Percentiles rank a stretch among this genome's conserved stretches.
Conservation (phyloP, 116 monocot genomes). For the Dioscorea cayenensis region DNA sequence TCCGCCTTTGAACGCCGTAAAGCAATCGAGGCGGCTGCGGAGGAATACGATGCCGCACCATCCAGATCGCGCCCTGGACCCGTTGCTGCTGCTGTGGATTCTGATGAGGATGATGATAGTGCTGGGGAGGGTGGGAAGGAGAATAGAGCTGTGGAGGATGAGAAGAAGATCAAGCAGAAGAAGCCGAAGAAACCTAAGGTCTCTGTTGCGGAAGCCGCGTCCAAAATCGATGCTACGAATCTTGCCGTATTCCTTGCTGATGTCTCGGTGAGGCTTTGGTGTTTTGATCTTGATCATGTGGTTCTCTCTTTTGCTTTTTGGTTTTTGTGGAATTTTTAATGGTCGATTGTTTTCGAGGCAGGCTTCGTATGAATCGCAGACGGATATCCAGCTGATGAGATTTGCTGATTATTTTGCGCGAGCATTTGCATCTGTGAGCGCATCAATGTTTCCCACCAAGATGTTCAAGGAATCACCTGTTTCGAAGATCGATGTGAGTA, state of each 20-base stretch:
- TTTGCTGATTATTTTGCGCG: constrained; percentile 88
- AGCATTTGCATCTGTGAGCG: constrained; percentile 53
- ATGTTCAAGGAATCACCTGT: constrained; percentile 82
- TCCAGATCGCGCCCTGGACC: constrained; percentile 2
- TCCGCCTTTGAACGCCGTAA: constrained; percentile 61
- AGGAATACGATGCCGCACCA: constrained; percentile 8
- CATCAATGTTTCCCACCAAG: constrained; percentile 74
- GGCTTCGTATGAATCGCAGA: constrained; percentile 70
- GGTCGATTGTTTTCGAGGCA: constrained; percentile 6
- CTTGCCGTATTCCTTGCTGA: constrained; percentile 69
- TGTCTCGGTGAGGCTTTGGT: constrained; percentile 37
- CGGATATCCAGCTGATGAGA: constrained; percentile 90
- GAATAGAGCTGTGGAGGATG: constrained; percentile 19
- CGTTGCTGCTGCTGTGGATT: constrained; percentile 3
- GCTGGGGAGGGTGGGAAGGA: constrained; percentile 23
- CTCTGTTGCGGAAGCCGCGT: constrained; percentile 80
- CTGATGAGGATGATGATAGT: constrained; percentile 37
- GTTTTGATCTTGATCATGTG: not conserved
- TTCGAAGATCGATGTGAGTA: constrained; percentile 81
- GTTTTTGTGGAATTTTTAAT: constrained; percentile 1
- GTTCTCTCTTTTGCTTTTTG: not conserved
- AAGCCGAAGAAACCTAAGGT: constrained; percentile 93
- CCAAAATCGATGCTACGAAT: constrained; percentile 62
- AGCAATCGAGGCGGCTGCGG: constrained; percentile 43
- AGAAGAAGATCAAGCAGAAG: constrained; percentile 69